Percentiles rank a stretch among this genome's conserved stretches.
These are phyloP conservation scores for Teunomyces atbi DNA, from an alignment of 805 yeast species.

Conservation along the genomic window DNA sequence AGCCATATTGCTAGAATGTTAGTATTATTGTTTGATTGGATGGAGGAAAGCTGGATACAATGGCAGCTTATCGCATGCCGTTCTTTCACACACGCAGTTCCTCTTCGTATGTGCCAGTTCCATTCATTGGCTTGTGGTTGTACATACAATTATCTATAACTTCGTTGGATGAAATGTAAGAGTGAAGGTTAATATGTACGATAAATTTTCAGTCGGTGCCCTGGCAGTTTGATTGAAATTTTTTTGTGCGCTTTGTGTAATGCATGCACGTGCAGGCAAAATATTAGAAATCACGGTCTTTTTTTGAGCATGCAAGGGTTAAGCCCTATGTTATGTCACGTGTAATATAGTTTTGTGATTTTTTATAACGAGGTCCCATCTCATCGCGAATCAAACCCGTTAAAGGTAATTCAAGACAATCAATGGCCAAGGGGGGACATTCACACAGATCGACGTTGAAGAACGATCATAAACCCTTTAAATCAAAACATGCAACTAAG, in stretches of 20 bases:
- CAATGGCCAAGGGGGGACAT: conserved; percentile 62
- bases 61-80: not conserved
- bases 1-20: conserved; percentile 77
- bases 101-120: conserved; percentile 1
- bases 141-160: conserved; percentile 19
- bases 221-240: conserved; percentile 2
- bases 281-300: not conserved
- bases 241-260: conserved; percentile 1
- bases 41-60: conserved; percentile 2
- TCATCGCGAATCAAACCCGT: conserved; percentile 6
- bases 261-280: not conserved
- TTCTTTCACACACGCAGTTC: not conserved
- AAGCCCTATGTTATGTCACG: conserved; percentile 9
- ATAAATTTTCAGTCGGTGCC: conserved; percentile 7
- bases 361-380: conserved; percentile 9
- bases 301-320: conserved; percentile 6
- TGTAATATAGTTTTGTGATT: not conserved
- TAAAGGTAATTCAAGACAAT: not conserved
- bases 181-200: conserved; percentile 7
- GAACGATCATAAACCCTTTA: conserved; percentile 85
- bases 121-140: conserved; percentile 1
- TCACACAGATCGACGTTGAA: conserved; percentile 84
- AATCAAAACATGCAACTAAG: conserved; percentile 87
- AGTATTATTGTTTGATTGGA: conserved; percentile 19
- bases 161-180: conserved; percentile 13